Conservation (phyloP, 164 flowering plant genomes). For the Kingdonia uniflora region DNA sequence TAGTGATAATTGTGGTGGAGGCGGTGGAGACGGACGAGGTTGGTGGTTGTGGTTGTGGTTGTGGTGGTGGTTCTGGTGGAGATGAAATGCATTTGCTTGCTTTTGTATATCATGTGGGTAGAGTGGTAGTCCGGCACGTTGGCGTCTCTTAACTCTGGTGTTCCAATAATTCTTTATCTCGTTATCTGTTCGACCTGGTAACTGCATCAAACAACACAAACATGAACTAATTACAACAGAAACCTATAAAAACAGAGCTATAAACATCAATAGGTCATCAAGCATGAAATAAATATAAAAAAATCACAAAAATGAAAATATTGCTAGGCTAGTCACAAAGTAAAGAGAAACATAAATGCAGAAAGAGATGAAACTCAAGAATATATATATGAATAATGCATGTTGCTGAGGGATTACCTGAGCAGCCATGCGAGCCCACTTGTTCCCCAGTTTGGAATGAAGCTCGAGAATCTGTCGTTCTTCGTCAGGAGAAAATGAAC, state of each 20-base stretch:
- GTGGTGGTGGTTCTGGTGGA: constrained; percentile 1
- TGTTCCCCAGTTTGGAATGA: constrained; percentile 68
- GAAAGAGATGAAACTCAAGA: too few relatives aligned
- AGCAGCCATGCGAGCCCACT: constrained; percentile 89
- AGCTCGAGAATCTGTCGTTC: constrained; percentile 54
- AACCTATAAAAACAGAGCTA: background rate
- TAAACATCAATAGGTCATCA: background rate
- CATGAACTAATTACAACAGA: background rate
- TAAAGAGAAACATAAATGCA: too few relatives aligned
- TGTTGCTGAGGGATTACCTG: constrained; percentile 26
- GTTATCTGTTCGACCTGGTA: constrained; percentile 64
- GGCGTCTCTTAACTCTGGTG: constrained; percentile 46
- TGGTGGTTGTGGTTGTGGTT: constrained; percentile 8
- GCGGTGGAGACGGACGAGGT: constrained; percentile 1
- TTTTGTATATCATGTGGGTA: constrained; percentile 38
- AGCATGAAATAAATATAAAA: background rate
- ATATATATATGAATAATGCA: too few relatives aligned
- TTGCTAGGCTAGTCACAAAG: too few relatives aligned
- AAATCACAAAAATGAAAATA: background rate
- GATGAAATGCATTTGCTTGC: constrained; percentile 12
- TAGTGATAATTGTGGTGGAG: constrained; percentile 1
- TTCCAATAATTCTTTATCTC: constrained; percentile 76
- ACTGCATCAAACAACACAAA: constrained; percentile 10
- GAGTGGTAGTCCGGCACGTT: constrained; percentile 41
- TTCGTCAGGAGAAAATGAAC: constrained; percentile 55